Evolutionary conservation across 1,284 basidiomycete species (phyloP), one percentile per base, ranked within the genome.

Genomic region (Austroboletus olivaceoglutinosus): DNA sequence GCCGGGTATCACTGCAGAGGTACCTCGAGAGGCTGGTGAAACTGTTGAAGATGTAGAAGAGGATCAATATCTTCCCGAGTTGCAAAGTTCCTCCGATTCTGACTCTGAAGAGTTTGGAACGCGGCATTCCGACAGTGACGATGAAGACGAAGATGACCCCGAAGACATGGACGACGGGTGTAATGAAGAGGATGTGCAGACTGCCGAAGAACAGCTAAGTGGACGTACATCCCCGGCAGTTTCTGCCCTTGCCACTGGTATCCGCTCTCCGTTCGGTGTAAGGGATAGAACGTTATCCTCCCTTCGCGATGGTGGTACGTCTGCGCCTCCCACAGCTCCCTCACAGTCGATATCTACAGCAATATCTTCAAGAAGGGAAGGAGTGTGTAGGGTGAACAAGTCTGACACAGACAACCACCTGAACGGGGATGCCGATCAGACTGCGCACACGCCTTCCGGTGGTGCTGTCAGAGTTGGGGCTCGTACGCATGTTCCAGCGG

Each of bases 181-280:
- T 4, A 51, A 61, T 13, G 55, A 55, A 43, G 58, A 51, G 13
- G 53, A 61, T 6, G 43, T 40, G n/a, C 58, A 48, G 22, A 65
- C 54, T 13, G 57, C 62, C 12, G 57, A 54, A 25, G 63, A 68
- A 41, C 49, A 49, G 13, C 29, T 48, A 16, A 69, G 61, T 45
- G 67, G 64, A 12, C 65, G 60, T 38, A 43, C 65, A 40, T 69
- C 63, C 37, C 64, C 61, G 21, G 62, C 58, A 3, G 52, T 64
- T 23, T 67, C 61, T 31, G 58, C 60, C 25, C 51, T 65, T 19
- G 58, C 60, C 30, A 36, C 52, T 19, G 39, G 52, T 13, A 25
- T 52, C 25, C 50, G 42, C 16, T 54, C 50, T 44, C 46, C 52
- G 8, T 48, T 63, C 5, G 58, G 44, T 44, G 31, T 43, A 29